Evolutionary conservation across 768 basidiomycete species (phyloP), one percentile per base, ranked within the genome.

Genomic region (Leccinum uliginosum): DNA sequence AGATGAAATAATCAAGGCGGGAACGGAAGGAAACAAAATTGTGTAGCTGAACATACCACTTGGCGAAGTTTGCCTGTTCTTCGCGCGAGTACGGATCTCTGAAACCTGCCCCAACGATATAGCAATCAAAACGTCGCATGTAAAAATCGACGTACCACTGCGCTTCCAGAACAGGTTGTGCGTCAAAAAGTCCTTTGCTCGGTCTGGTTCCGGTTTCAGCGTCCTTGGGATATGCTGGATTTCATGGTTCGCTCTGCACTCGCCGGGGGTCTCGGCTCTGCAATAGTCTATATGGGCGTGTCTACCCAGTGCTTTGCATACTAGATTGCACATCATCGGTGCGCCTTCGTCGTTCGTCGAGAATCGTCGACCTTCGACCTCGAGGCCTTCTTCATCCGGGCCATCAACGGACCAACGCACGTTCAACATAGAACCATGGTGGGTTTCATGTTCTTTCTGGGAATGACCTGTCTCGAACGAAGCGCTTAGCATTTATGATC

Each of bases 1-100:
- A 17, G 5, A 14, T n/a, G 9, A n/a, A n/a, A n/a, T 63, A 30
- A 61, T 44, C 12, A 43, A 52, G n/a, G 27, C 6, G 0, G 2
- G 5, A 34, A 26, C 27, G 3, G 4, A 10, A 10, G 30, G 12
- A n/a, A 3, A 29, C 8, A n/a, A 4, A 3, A 2, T 10, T 11
- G 3, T 9, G 10, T 29, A 27, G 19, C 3, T 50, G 9, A 15
- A 66, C 76, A 47, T 62, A 81, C 81, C 83, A 85, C 62, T 78
- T 78, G 1, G 73, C 66, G 62, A 84, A 85, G 51, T 76, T 75
- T 0, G 73, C 50, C 61, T 80, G 79, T 50, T 85, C 82, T 40
- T 83, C 81, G 7, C 75, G 75, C 5, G 82, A 76, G 60, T 85
- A 85, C 0, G 83, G 84, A 65, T 85, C 83, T 70, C 79, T 83